A percentile compares a stretch with the other conserved stretches of the same genome.
phyloP scores from a whole-genome alignment of 1,284 basidiomycete genomes.

The Cutaneotrichosporon mucoides region DNA sequence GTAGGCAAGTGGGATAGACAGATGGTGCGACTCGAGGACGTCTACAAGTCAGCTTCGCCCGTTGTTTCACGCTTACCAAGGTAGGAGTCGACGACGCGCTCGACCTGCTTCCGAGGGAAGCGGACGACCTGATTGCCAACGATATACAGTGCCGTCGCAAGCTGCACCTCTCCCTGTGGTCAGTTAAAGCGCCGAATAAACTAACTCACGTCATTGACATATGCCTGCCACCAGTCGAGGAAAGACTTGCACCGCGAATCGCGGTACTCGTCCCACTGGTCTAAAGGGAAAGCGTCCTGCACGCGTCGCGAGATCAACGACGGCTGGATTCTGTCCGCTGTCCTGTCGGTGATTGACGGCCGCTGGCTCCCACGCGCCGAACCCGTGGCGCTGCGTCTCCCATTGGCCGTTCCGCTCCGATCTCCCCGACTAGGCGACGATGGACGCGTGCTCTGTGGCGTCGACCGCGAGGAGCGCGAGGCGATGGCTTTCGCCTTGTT shows the following conservation, averaged over 20 bases:
- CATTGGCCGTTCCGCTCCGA: background rate
- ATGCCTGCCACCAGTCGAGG: constrained; percentile 37
- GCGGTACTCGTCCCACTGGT: constrained; percentile 18
- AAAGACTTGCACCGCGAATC: constrained; percentile 13
- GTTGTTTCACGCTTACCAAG: constrained; percentile 26
- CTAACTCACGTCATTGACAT: constrained; percentile 40
- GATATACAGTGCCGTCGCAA: constrained; percentile 33
- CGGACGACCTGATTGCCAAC: constrained; percentile 25
- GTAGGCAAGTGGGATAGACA: constrained; percentile 32
- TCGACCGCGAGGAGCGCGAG: constrained; percentile 8
- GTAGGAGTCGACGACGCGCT: constrained; percentile 37
- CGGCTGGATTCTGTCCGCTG: constrained; percentile 12
- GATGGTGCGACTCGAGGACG: constrained; percentile 31
- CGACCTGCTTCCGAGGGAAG: constrained; percentile 31
- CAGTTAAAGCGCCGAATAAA: background rate
- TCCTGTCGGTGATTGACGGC: constrained; percentile 4
- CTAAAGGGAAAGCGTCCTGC: constrained; percentile 7
- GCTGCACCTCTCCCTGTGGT: constrained; percentile 39
- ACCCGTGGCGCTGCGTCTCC: background rate
- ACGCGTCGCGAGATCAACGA: constrained; percentile 5
- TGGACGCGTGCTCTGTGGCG: constrained; percentile 19
- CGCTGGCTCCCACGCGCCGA: constrained; percentile 10
- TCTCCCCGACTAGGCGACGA: constrained; percentile 4
- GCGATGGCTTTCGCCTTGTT: background rate
- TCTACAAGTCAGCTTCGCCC: constrained; percentile 22